Conservation (phyloP, 2,329 filamentous ascomycete species). For the Penicillium sp. region DNA sequence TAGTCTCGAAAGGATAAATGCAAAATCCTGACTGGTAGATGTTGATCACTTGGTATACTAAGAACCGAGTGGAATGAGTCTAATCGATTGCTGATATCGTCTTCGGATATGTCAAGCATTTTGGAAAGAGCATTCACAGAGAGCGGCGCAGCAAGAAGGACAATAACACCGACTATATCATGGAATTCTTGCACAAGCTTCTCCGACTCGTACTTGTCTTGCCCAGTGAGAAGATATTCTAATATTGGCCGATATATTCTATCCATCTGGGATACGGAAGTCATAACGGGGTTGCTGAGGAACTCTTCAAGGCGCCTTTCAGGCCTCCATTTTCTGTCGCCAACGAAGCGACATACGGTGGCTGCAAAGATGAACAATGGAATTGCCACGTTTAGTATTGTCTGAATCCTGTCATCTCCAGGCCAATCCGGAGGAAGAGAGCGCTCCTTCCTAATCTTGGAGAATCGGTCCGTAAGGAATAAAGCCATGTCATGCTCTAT, state of each 20-base stretch:
- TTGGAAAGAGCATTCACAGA: background rate
- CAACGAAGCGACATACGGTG: background rate
- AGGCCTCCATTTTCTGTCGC: background rate
- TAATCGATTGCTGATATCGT: background rate
- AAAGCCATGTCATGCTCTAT: background rate
- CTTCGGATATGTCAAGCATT: background rate
- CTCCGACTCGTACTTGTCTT: background rate
- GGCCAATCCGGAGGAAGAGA: background rate
- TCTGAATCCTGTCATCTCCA: background rate
- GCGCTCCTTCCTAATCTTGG: background rate
- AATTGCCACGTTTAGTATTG: background rate
- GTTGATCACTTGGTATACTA: background rate
- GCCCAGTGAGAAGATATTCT: background rate
- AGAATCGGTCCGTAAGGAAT: background rate
- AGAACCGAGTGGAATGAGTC: background rate
- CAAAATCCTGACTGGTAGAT: conserved; percentile 18
- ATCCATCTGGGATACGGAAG: background rate
- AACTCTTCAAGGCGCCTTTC: background rate
- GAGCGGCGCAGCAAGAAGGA: background rate
- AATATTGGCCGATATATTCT: background rate
- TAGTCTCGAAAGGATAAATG: conserved; percentile 33
- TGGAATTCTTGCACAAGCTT: background rate
- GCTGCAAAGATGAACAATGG: background rate
- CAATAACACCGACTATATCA: background rate
- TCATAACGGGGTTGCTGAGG: background rate